phyloP scores from a whole-genome alignment of 495 filamentous ascomycete genomes.

The Talaromyces wortmannii region DNA sequence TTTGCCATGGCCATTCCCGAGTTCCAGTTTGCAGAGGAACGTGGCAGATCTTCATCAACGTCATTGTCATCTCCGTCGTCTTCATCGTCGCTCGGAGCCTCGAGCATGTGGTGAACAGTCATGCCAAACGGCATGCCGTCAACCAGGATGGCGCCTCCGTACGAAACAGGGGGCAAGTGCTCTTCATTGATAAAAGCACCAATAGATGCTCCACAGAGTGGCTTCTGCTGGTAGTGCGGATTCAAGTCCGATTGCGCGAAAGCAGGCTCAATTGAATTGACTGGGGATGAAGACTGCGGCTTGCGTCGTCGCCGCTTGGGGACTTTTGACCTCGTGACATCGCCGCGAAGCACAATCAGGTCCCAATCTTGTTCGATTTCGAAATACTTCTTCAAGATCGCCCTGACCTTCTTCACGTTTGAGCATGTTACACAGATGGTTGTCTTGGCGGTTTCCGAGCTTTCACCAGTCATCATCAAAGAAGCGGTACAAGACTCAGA shows the following conservation, averaged over 20 bases:
- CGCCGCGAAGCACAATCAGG: conserved; percentile 58
- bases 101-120: conserved; percentile 94
- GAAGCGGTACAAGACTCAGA: conserved; percentile 67
- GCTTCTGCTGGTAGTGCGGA: conserved; percentile 60
- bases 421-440: conserved; percentile 72
- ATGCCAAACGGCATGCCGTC: conserved; percentile 82
- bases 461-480: conserved; percentile 68
- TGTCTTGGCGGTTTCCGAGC: conserved; percentile 55
- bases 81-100: conserved; percentile 63
- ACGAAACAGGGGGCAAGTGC: conserved; percentile 82
- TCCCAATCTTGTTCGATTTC: conserved; percentile 56
- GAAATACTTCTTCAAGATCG: conserved; percentile 65
- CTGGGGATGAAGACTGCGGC: conserved; percentile 29
- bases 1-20: conserved; percentile 10
- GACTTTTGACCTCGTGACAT: conserved; percentile 61
- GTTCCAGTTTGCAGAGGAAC: conserved; percentile 30
- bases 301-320: conserved; percentile 35
- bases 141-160: conserved; percentile 79
- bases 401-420: conserved; percentile 62
- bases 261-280: conserved; percentile 19
- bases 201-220: conserved; percentile 83
- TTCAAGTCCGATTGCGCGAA: conserved; percentile 28
- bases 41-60: conserved; percentile 20
- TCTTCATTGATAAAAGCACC: conserved; percentile 79
- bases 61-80: conserved; percentile 41